These are phyloP conservation scores for Cladosporium sp. DNA, from an alignment of 2,329 filamentous ascomycete genomes.

Conservation along the genomic window DNA sequence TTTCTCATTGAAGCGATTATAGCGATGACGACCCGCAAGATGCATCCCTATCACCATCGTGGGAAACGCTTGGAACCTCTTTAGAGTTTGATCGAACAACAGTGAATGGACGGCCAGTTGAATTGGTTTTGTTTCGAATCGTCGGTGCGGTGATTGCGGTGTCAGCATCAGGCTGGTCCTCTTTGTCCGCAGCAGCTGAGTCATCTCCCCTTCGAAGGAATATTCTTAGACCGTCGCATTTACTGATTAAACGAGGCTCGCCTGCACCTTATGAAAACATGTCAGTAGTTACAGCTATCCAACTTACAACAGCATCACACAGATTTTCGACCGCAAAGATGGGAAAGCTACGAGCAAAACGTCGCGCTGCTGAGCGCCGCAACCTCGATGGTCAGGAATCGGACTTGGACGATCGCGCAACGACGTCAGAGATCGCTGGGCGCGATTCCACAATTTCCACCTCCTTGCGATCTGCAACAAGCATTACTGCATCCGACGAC, in stretches of 20 bases:
- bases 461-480: background rate
- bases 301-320: background rate
- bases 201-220: background rate
- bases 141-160: constrained; percentile 1
- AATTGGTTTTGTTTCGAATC: background rate
- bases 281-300: background rate
- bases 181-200: constrained; percentile 7
- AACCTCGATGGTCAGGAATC: constrained; percentile 7
- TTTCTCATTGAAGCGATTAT: background rate
- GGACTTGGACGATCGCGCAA: background rate
- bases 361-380: background rate
- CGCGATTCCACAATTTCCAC: background rate
- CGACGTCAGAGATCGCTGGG: constrained; percentile 3
- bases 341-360: background rate
- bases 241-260: background rate
- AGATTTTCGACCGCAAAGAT: background rate
- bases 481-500: background rate
- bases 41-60: background rate
- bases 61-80: background rate
- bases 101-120: background rate
- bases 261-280: background rate
- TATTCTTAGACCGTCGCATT: background rate
- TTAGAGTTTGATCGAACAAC: background rate
- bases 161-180: background rate
- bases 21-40: background rate